Evolutionary conservation across 192 early-diverging fungal genomes (phyloP), one percentile per base, ranked within the genome.

Genomic region (Mortierella antarctica): DNA sequence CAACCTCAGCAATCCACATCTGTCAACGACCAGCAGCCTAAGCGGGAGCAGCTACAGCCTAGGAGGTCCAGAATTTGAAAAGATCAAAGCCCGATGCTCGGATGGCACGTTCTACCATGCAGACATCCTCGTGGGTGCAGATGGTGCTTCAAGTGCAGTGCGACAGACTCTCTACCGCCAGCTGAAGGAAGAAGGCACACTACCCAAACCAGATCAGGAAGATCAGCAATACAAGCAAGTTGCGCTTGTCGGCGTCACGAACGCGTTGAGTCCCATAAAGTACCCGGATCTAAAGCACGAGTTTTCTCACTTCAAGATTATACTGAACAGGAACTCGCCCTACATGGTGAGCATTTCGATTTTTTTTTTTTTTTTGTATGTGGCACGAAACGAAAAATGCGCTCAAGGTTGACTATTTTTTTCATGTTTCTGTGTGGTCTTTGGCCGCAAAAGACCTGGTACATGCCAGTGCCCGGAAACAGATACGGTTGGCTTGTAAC

Each of bases 401-500:
- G 31, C 31, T 31, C 31, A 44, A 42, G 17, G 21, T n/a, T 42
- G 14, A 47, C 11, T 39, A 7, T 17, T 62, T 17, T 9, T 62
- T 31, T 62, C 21, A 7, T 48, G 6, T 45, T 12, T 12, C 6
- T 11, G 15, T 56, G 21, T 7, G n/a, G n/a, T 52, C 47, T 31
- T 46, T 7, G 50, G 9, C 18, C 7, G 12, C 15, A 6, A 59
- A 42, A 73, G 62, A 44, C 55, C 39, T 73, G 71, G 56, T 73
- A 65, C 56, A 65, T 65, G 47, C 71, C 62, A 2, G 39, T 73
- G 5, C 39, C 39, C 13, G 71, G 71, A 20, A 47, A 73, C 23
- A 64, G 63, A 41, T 73, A 65, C 63, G 13, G 62, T 17, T 73
- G 71, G 71, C 63, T 73, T 14, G 71, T 73, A 5, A 59, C 71